These are phyloP conservation scores for Melastoma candidum DNA, from an alignment of 441 rosid species.

Conservation along the genomic window DNA sequence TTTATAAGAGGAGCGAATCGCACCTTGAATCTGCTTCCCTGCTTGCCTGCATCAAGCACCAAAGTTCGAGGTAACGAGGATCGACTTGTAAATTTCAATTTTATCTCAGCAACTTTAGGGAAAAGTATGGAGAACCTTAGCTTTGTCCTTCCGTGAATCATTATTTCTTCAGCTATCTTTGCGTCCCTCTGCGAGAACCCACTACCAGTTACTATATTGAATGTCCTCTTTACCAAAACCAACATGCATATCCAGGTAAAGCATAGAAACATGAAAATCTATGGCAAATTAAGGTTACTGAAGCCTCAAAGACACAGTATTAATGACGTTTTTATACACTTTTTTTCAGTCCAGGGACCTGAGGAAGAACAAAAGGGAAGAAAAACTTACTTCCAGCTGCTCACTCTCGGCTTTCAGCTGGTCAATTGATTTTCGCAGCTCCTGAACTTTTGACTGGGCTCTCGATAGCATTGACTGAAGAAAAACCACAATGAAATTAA, in stretches of 20 bases:
- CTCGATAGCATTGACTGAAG: constrained; percentile 56
- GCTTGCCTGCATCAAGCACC: constrained; percentile 53
- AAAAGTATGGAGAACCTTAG: constrained; percentile 50
- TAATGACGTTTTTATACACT: too few species aligned
- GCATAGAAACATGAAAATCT: neutral
- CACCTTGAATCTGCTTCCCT: constrained; percentile 79
- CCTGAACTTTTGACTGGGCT: constrained; percentile 74
- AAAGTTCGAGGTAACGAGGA: constrained; percentile 6
- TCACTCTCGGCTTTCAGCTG: constrained; percentile 67
- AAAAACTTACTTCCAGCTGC: constrained; percentile 54
- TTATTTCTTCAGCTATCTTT: constrained; percentile 42
- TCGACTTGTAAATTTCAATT: constrained; percentile 4
- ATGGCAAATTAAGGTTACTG: neutral
- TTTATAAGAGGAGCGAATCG: constrained; percentile 15
- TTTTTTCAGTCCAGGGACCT: too few species aligned
- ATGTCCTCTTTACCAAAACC: neutral
- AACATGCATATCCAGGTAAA: neutral
- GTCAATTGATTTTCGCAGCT: constrained; percentile 62
- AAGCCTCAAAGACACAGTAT: neutral
- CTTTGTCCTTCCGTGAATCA: constrained; percentile 70
- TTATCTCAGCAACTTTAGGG: constrained; percentile 5
- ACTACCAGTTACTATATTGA: neutral
- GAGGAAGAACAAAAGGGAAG: neutral
- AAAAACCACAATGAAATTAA: constrained; percentile 13
- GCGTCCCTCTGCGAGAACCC: constrained; percentile 41